phyloP scores from a whole-genome alignment of 768 basidiomycete genomes.

The Mycena belliarum region DNA sequence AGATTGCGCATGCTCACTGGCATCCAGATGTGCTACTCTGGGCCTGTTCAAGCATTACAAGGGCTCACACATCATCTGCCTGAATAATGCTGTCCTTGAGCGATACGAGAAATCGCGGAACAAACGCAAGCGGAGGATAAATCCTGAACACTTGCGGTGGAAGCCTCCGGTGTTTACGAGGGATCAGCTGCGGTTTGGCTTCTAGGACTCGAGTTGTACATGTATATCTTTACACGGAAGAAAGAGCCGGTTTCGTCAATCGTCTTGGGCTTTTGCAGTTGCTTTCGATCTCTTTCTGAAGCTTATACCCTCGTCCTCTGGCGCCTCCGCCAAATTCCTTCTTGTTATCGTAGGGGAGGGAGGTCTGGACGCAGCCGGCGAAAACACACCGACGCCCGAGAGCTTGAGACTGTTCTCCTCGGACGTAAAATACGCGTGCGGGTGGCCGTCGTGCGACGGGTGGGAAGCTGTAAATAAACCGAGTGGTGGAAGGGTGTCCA shows the following conservation, averaged over 20 bases:
- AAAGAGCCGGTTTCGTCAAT: background rate
- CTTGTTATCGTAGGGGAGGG: conserved; percentile 62
- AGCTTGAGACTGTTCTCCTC: conserved; percentile 54
- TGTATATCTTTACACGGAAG: conserved; percentile 8
- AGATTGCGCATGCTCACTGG: conserved; percentile 13
- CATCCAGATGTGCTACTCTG: conserved; percentile 81
- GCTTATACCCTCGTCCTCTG: conserved; percentile 23
- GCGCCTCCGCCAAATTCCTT: conserved; percentile 29
- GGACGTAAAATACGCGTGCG: conserved; percentile 53
- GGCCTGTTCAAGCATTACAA: conserved; percentile 97
- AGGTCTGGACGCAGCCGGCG: conserved; percentile 66
- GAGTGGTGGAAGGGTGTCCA: conserved; percentile 15
- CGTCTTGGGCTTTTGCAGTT: conserved; percentile 1
- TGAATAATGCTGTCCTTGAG: conserved; percentile 89
- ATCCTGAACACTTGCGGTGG: conserved; percentile 83
- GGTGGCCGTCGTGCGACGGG: conserved; percentile 38
- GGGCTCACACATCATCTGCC: conserved; percentile 88
- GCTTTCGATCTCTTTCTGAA: conserved; percentile 1
- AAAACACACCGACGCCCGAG: conserved; percentile 73
- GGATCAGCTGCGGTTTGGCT: conserved; percentile 82
- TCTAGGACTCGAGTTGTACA: conserved; percentile 31
- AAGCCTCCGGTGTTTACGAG: conserved; percentile 93
- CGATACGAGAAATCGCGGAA: conserved; percentile 82
- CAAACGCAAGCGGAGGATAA: conserved; percentile 79
- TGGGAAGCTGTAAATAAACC: conserved; percentile 25